Evolutionary conservation across 345 rosid species (phyloP), one percentile per base, ranked within the genome.

Genomic region (Murraya paniculata): DNA sequence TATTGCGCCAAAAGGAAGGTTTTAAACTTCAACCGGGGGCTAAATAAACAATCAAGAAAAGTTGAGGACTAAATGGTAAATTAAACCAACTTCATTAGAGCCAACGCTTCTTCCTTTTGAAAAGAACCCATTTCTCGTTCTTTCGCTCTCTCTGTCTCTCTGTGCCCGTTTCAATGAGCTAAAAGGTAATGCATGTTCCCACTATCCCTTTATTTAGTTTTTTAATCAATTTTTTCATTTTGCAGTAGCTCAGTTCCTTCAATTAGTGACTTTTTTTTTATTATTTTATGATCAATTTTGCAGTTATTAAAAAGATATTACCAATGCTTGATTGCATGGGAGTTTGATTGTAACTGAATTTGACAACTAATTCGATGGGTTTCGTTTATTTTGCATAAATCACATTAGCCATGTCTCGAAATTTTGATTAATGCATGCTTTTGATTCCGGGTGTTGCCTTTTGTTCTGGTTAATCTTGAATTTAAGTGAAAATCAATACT

Each of bases 111-210:
- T 4, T 22, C 16, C 66, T 50, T 74, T 38, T 64, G 59, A 36
- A 80, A 74, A 73, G 68, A 75, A 50, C 71, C 60, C 45, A 14
- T 39, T 4, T 61, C 31, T 28, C 66, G 70, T 24, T 48, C 74
- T 36, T 55, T 65, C 81, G 28, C 77, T 16, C 79, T 39, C 58
- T 74, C 56, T 36, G 14, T 27, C 64, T 38, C 45, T 39, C 45
- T 45, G 5, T 13, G 48, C 45, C 75, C 61, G 33, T 75, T 68
- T 72, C 77, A 53, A 62, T 77, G 77, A 73, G 75, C 66, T 74
- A 58, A 71, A 71, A 75, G 64, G 79, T 73, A 75, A 65, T 76
- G 72, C 72, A 14, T 16, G 50, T 45, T 70, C 77, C 50, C 62
- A 4, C 28, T 57, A 11, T n/a, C 31, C 35, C 31, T 53, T 39